phyloP scores from a whole-genome alignment of 192 early-diverging fungal species.

The Backusella liffmaniae region DNA sequence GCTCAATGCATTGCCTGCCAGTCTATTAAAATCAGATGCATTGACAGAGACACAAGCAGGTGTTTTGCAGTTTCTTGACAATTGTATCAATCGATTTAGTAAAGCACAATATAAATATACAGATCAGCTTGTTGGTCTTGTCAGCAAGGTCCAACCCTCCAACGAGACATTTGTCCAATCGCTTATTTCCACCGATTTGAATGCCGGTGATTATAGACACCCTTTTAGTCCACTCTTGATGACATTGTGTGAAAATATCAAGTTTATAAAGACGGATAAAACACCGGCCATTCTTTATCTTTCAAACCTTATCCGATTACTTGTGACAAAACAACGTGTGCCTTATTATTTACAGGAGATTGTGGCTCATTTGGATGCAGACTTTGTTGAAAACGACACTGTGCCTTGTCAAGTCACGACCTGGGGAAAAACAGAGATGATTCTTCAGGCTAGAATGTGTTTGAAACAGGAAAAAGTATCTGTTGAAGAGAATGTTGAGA shows the following conservation, averaged over 20 bases:
- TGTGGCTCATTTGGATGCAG: neutral
- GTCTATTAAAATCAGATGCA: conserved; percentile 10
- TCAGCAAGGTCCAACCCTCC: conserved; percentile 28
- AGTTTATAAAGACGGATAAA: conserved; percentile 31
- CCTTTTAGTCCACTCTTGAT: conserved; percentile 54
- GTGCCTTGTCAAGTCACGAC: neutral
- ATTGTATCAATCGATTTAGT: conserved; percentile 56
- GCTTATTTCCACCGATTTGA: conserved; percentile 4
- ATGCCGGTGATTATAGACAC: conserved; percentile 24
- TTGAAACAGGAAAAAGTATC: neutral
- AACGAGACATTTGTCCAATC: neutral
- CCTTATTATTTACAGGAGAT: conserved; percentile 20
- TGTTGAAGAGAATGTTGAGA: neutral
- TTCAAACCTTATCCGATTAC: conserved; percentile 26
- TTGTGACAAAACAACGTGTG: conserved; percentile 41
- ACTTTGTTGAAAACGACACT: neutral
- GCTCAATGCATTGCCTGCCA: conserved; percentile 53
- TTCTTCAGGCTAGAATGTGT: conserved; percentile 12
- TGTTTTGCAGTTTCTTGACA: conserved; percentile 65
- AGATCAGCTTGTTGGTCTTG: conserved; percentile 49
- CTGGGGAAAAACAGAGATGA: conserved; percentile 11
- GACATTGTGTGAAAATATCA: conserved; percentile 44
- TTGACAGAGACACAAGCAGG: conserved; percentile 30
- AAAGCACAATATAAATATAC: conserved; percentile 61
- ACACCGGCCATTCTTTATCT: conserved; percentile 35